These are phyloP conservation scores for Cytospora schulzeri DNA, from an alignment of 2,329 filamentous ascomycete species.

Conservation along the genomic window DNA sequence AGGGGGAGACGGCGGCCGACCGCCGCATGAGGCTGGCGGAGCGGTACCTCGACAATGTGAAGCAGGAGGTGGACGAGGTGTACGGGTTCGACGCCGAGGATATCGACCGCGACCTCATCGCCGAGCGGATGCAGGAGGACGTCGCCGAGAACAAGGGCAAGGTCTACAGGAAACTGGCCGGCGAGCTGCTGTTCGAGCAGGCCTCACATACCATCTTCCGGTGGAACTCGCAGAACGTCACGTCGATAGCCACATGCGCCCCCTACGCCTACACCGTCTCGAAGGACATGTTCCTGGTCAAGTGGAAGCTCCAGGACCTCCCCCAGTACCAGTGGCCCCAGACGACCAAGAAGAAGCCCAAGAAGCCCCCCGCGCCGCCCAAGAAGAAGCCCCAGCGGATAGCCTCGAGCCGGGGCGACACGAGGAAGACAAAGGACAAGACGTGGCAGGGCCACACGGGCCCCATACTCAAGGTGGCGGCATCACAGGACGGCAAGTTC, in stretches of 20 bases:
- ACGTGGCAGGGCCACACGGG: conserved; percentile 77
- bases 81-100: conserved; percentile 91
- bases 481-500: conserved; percentile 86
- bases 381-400: conserved; percentile 65
- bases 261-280: conserved; percentile 87
- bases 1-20: conserved; percentile 87
- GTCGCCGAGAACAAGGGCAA: conserved; percentile 89
- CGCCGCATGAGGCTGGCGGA: conserved; percentile 85
- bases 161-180: conserved; percentile 79
- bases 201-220: conserved; percentile 74
- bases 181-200: conserved; percentile 68
- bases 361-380: conserved; percentile 60
- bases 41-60: conserved; percentile 88
- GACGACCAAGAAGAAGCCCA: conserved; percentile 59
- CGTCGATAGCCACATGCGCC: conserved; percentile 75
- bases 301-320: conserved; percentile 80
- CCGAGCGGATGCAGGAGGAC: conserved; percentile 87
- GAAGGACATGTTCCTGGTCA: conserved; percentile 81
- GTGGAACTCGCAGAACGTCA: conserved; percentile 76
- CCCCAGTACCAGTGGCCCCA: conserved; percentile 62
- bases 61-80: conserved; percentile 74
- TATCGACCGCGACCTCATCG: conserved; percentile 89
- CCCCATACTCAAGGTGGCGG: conserved; percentile 80
- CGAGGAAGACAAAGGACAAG: conserved; percentile 61
- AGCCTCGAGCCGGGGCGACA: conserved; percentile 63